These are phyloP conservation scores for Hygrophila difformis DNA, from an alignment of 257 asterid genomes.

Conservation along the genomic window DNA sequence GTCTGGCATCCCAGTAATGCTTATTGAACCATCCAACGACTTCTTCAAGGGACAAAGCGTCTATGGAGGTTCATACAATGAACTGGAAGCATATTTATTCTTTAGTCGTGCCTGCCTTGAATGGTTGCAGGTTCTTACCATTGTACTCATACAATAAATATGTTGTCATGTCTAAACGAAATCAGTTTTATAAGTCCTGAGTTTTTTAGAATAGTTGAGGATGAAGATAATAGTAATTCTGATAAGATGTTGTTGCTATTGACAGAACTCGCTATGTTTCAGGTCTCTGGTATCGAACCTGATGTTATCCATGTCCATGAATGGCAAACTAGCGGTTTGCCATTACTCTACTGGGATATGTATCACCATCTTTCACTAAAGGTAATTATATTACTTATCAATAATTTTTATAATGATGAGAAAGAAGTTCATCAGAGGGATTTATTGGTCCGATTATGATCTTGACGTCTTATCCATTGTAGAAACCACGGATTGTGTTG, in stretches of 20 bases:
- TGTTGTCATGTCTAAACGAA: not conserved
- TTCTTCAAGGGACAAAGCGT: constrained; percentile 73
- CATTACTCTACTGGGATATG: constrained; percentile 91
- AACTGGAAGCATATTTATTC: constrained; percentile 79
- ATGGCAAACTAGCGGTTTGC: constrained; percentile 80
- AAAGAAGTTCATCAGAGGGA: not conserved
- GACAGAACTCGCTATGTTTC: constrained; percentile 15
- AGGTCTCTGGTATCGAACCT: constrained; percentile 72
- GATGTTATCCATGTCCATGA: constrained; percentile 84
- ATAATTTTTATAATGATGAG: not conserved
- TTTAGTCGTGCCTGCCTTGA: constrained; percentile 91
- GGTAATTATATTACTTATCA: constrained; percentile 25
- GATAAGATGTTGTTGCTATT: constrained; percentile 3
- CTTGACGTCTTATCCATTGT: constrained; percentile 18
- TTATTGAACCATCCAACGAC: constrained; percentile 62
- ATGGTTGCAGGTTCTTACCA: constrained; percentile 74
- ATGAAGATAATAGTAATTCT: too few relatives aligned
- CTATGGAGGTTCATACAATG: constrained; percentile 84
- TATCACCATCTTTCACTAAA: constrained; percentile 68
- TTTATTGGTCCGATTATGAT: constrained; percentile 11
- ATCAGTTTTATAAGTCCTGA: not conserved
- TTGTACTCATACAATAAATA: not conserved
- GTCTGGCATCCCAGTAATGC: constrained; percentile 49
- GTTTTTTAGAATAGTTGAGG: too few relatives aligned
- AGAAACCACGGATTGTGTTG: constrained; percentile 80